Evolutionary conservation across 2,329 filamentous ascomycete genomes (phyloP).

Genomic region (Epichloe typhina): DNA sequence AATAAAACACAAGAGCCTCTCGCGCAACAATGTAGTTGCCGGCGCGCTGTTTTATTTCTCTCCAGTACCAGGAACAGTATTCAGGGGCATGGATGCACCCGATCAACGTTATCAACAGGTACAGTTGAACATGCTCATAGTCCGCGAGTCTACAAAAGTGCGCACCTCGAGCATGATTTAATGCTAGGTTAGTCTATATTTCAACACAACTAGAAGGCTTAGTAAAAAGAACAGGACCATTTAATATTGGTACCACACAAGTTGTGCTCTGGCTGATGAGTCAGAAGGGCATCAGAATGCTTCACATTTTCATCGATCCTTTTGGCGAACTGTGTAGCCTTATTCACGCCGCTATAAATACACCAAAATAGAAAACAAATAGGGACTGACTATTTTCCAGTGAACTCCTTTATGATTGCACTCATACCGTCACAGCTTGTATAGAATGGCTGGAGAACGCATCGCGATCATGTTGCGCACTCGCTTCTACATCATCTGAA

Average conservation of each 20-base stretch:
- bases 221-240: not conserved
- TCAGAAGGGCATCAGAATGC: not conserved
- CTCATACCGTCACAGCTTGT: constrained; percentile 22
- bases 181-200: not conserved
- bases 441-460: constrained; percentile 17
- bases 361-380: constrained; percentile 14
- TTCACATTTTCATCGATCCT: not conserved
- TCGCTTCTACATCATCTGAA: constrained; percentile 7
- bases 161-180: not conserved
- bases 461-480: constrained; percentile 15
- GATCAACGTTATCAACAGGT: not conserved
- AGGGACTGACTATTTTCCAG: not conserved
- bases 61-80: not conserved
- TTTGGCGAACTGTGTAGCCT: not conserved
- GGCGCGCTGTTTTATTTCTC: not conserved
- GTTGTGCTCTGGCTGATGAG: not conserved
- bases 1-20: not conserved
- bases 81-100: not conserved
- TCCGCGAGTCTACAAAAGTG: not conserved
- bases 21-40: not conserved
- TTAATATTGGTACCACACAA: not conserved
- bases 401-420: not conserved
- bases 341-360: constrained; percentile 8
- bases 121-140: not conserved
- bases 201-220: not conserved